These are phyloP conservation scores for Verticillium albo-atrum DNA, from an alignment of 2,329 filamentous ascomycete genomes.

Conservation along the genomic window DNA sequence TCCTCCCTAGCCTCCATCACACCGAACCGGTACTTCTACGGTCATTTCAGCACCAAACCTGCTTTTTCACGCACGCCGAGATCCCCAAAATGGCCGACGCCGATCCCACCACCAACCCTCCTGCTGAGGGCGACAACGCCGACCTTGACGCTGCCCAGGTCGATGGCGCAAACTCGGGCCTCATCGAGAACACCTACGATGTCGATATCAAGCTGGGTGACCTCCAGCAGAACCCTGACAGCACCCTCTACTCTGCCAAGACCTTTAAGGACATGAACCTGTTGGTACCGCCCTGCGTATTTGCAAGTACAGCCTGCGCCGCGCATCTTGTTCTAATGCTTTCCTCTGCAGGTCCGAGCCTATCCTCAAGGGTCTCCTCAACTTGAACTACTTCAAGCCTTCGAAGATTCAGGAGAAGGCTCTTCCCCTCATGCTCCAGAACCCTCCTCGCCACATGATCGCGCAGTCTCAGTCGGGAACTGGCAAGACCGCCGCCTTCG, in stretches of 20 bases:
- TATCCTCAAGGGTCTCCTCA: conserved; percentile 72
- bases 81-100: conserved; percentile 39
- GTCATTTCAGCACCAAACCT: too few species aligned
- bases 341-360: conserved; percentile 27
- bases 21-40: too few species aligned
- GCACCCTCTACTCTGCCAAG: conserved; percentile 80
- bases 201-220: conserved; percentile 92
- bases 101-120: conserved; percentile 45
- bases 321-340: conserved; percentile 1
- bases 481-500: conserved; percentile 95
- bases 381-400: conserved; percentile 87
- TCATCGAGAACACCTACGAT: conserved; percentile 73
- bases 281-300: conserved; percentile 44
- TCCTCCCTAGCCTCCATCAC: too few species aligned
- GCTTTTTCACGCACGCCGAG: conserved; percentile 3
- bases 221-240: conserved; percentile 78
- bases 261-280: conserved; percentile 82
- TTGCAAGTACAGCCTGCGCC: background rate
- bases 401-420: conserved; percentile 98
- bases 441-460: conserved; percentile 92
- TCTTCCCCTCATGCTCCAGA: conserved; percentile 77
- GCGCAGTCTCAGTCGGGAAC: conserved; percentile 99
- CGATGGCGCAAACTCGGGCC: conserved; percentile 39
- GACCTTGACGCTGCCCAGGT: conserved; percentile 23
- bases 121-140: conserved; percentile 16